Percentiles rank a stretch among this genome's conserved stretches.
These are phyloP conservation scores for Colletotrichum camelliae DNA, from an alignment of 2,329 filamentous ascomycete species.

Conservation along the genomic window DNA sequence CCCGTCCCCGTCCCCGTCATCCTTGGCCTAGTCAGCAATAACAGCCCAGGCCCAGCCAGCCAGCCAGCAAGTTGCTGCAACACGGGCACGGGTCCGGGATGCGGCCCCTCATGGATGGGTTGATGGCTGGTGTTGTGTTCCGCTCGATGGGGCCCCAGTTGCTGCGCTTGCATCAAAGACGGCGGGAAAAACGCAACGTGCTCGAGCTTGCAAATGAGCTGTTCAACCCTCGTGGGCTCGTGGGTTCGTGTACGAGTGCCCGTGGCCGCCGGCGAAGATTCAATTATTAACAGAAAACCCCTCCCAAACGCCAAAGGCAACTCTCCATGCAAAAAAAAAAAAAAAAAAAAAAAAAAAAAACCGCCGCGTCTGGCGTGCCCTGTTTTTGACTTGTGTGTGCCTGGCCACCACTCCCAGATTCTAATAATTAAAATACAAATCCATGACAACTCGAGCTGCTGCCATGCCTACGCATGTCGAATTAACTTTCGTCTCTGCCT, in stretches of 20 bases:
- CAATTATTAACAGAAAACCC: constrained; percentile 22
- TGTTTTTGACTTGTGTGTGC: background rate
- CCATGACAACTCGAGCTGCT: background rate
- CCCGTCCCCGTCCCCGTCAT: background rate
- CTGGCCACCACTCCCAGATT: background rate
- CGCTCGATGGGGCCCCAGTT: constrained; percentile 11
- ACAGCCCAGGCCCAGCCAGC: background rate
- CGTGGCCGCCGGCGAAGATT: constrained; percentile 20
- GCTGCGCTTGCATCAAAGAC: constrained; percentile 17
- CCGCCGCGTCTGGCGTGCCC: constrained; percentile 3
- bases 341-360: background rate
- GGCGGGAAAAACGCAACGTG: constrained; percentile 15
- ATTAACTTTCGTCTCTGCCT: constrained; percentile 1
- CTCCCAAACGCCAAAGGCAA: background rate
- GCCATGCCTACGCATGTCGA: background rate
- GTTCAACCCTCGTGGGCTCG: background rate
- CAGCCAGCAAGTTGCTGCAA: background rate
- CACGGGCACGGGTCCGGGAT: background rate
- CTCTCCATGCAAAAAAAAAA: background rate
- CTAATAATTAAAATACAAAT: constrained; percentile 13
- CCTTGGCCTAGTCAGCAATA: background rate
- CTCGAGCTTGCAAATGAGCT: background rate
- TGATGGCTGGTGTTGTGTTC: constrained; percentile 4
- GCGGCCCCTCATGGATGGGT: background rate
- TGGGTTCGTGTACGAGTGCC: background rate